Evolutionary conservation across 345 rosid genomes (phyloP).

Genomic region (Arabidopsis suecica): DNA sequence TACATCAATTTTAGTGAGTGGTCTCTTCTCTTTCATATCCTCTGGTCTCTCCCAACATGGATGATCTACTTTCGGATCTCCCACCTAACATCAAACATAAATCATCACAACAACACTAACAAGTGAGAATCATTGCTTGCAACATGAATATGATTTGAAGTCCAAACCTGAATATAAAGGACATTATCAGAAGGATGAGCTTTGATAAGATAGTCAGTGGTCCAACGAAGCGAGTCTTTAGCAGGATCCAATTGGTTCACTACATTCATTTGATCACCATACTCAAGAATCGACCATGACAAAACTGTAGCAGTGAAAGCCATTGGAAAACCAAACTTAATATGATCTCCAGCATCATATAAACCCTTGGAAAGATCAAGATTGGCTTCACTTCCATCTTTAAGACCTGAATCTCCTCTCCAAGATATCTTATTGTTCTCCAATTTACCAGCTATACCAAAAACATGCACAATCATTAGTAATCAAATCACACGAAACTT

Average conservation of each 20-base stretch:
- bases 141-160: neutral
- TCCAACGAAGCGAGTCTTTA: constrained; percentile 79
- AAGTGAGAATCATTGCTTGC: constrained; percentile 14
- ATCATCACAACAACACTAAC: neutral
- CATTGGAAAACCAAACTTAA: constrained; percentile 95
- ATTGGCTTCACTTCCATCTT: constrained; percentile 70
- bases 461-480: constrained; percentile 1
- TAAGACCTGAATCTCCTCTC: constrained; percentile 91
- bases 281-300: constrained; percentile 97
- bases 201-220: constrained; percentile 80
- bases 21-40: constrained; percentile 77
- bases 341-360: constrained; percentile 96
- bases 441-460: constrained; percentile 87
- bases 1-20: constrained; percentile 66
- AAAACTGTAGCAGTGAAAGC: constrained; percentile 88
- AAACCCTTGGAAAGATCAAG: constrained; percentile 84
- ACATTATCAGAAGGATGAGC: constrained; percentile 78
- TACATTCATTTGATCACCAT: constrained; percentile 90
- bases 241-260: constrained; percentile 66
- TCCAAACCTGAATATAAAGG: constrained; percentile 77
- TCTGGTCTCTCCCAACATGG: constrained; percentile 97
- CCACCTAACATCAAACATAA: constrained; percentile 65
- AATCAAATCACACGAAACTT: constrained; percentile 8
- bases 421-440: constrained; percentile 68
- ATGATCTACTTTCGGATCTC: constrained; percentile 80